phyloP scores from a whole-genome alignment of 352 stramenopile species.

The Thalassiosira mediterranea region DNA sequence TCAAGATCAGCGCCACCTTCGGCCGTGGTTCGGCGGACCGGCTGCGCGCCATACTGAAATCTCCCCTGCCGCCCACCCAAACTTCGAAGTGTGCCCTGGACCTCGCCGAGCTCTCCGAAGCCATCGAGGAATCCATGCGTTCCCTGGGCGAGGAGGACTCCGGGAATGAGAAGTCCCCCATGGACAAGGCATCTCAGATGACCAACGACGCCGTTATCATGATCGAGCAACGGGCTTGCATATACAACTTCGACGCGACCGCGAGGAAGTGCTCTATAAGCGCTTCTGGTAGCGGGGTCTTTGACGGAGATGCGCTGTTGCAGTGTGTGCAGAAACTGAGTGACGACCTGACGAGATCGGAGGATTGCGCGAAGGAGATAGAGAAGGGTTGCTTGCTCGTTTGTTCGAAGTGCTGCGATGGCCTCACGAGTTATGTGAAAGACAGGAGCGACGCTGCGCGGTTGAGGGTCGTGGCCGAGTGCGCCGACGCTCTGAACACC shows the following conservation, averaged over 20 bases:
- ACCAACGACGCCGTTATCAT: slow-evolving; percentile 75
- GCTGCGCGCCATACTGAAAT: slow-evolving; percentile 64
- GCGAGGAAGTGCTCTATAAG: slow-evolving; percentile 64
- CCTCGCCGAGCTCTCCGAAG: slow-evolving; percentile 69
- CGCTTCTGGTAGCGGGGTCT: slow-evolving; percentile 77
- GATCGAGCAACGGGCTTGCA: slow-evolving; percentile 80
- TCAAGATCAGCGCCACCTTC: slow-evolving; percentile 78
- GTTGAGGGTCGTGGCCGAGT: slow-evolving; percentile 79
- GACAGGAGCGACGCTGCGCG: slow-evolving; percentile 75
- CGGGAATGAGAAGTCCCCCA: slow-evolving; percentile 41
- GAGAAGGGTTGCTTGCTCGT: slow-evolving; percentile 83
- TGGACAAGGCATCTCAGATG: slow-evolving; percentile 66
- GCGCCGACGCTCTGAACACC: slow-evolving; percentile 72
- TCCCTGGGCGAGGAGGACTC: slow-evolving; percentile 29
- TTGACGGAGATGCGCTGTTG: slow-evolving; percentile 77
- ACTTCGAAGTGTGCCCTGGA: slow-evolving; percentile 77
- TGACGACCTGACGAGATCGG: slow-evolving; percentile 73
- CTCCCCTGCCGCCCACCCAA: slow-evolving; percentile 73
- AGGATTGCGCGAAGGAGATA: slow-evolving; percentile 77
- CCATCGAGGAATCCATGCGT: slow-evolving; percentile 61
- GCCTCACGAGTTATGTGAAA: slow-evolving; percentile 77
- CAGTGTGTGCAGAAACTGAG: slow-evolving; percentile 72
- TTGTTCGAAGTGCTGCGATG: slow-evolving; percentile 77
- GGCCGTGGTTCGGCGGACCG: slow-evolving; percentile 68
- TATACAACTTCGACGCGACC: slow-evolving; percentile 83